Percentiles rank a stretch among this genome's conserved stretches.
Conservation (phyloP, 495 filamentous ascomycete genomes). For the Aspergillus sclerotiicarbonarius region DNA sequence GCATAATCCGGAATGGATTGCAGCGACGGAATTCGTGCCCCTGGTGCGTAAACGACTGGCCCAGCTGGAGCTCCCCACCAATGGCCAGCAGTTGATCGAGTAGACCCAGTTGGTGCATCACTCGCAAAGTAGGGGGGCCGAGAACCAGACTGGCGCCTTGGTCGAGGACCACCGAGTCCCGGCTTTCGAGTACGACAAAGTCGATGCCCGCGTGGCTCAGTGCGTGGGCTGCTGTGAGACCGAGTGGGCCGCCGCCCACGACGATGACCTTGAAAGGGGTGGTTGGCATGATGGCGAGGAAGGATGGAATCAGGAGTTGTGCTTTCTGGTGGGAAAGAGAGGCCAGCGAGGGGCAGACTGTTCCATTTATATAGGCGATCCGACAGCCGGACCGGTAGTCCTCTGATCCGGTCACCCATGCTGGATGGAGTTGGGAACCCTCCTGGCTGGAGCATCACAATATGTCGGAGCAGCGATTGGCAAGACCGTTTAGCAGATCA, state of each 20-base stretch:
- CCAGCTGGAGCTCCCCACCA: not conserved
- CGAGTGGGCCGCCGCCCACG: constrained; percentile 50
- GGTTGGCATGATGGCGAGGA: too few species aligned
- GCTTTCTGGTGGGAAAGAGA: too few species aligned
- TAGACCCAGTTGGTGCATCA: constrained; percentile 50
- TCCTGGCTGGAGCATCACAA: too few species aligned
- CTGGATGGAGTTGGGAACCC: too few species aligned
- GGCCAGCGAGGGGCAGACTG: too few species aligned
- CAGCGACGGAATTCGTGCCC: not conserved
- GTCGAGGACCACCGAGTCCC: constrained; percentile 34
- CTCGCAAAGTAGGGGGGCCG: constrained; percentile 32
- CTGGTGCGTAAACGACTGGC: not conserved
- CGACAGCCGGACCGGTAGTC: too few species aligned
- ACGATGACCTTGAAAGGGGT: constrained; percentile 48
- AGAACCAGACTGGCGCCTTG: constrained; percentile 42
- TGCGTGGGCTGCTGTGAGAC: constrained; percentile 47
- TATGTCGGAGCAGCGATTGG: too few species aligned
- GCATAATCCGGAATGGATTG: not conserved
- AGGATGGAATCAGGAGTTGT: too few species aligned
- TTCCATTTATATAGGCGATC: too few species aligned
- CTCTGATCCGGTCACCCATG: too few species aligned
- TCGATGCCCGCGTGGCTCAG: constrained; percentile 48
- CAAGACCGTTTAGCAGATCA: too few species aligned
- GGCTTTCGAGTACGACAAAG: constrained; percentile 48
- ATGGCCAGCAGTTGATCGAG: constrained; percentile 21